Conservation (phyloP, 1,284 basidiomycete species). For the Boletus mariae region DNA sequence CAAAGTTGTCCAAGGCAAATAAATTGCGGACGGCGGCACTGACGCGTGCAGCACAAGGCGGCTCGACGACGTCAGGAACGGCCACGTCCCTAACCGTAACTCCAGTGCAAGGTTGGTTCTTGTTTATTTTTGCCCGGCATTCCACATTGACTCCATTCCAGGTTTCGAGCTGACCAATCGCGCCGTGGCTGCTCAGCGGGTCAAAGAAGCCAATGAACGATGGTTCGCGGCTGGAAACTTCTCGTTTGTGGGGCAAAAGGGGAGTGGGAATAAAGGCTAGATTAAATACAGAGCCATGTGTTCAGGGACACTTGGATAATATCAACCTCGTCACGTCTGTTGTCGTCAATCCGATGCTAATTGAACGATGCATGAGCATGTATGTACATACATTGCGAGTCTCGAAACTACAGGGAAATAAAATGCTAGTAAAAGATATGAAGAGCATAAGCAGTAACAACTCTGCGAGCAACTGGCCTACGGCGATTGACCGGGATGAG, state of each 20-base stretch:
- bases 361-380: constrained; percentile 12
- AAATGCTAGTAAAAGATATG: constrained; percentile 14
- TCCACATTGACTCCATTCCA: constrained; percentile 15
- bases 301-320: background rate
- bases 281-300: constrained; percentile 1
- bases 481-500: constrained; percentile 47
- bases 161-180: constrained; percentile 90
- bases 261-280: constrained; percentile 32
- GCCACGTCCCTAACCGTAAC: constrained; percentile 93
- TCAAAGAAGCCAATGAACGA: constrained; percentile 89
- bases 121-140: constrained; percentile 2
- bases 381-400: constrained; percentile 17
- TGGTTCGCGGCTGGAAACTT: constrained; percentile 90
- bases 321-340: background rate
- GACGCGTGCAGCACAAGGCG: constrained; percentile 64
- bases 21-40: constrained; percentile 85
- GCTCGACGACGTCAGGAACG: constrained; percentile 73
- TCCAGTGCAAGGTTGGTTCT: constrained; percentile 81
- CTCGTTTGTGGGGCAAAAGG: constrained; percentile 73
- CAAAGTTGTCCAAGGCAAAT: constrained; percentile 96
- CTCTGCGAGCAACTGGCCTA: constrained; percentile 6
- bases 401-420: constrained; percentile 14
- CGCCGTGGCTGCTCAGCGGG: constrained; percentile 69
- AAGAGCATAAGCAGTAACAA: background rate
- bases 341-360: constrained; percentile 5